Evolutionary conservation across 1,139 yeast genomes (phyloP).

Genomic region (Diutina ranongensis): DNA sequence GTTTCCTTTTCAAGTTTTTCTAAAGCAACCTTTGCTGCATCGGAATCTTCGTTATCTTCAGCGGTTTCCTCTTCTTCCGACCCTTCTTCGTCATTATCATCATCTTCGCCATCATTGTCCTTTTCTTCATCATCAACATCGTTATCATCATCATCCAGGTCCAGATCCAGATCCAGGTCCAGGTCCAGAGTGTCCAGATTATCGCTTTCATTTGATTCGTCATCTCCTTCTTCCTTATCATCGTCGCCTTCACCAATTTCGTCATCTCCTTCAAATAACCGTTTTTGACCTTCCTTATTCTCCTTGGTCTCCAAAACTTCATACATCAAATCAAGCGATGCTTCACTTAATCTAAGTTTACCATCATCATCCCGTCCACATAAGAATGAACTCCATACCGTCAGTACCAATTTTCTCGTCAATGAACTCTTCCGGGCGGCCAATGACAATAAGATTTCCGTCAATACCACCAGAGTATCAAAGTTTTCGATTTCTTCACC

Average conservation of each 20-base stretch:
- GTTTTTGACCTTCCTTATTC: slow-evolving; percentile 70
- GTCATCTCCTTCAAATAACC: slow-evolving; percentile 57
- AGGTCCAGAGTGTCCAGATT: slow-evolving; percentile 15
- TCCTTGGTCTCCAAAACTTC: slow-evolving; percentile 69
- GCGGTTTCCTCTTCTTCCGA: slow-evolving; percentile 12
- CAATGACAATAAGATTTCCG: slow-evolving; percentile 72
- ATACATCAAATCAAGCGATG: slow-evolving; percentile 45
- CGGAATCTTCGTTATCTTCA: neutral
- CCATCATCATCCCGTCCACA: slow-evolving; percentile 23
- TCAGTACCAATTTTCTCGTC: slow-evolving; percentile 57
- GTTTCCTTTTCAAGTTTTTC: slow-evolving; percentile 55
- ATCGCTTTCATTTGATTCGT: slow-evolving; percentile 20
- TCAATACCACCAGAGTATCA: slow-evolving; percentile 42
- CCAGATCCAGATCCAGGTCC: slow-evolving; percentile 16
- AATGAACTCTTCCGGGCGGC: slow-evolving; percentile 62
- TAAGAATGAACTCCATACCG: slow-evolving; percentile 60
- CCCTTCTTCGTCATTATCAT: slow-evolving; percentile 15
- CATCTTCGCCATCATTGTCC: slow-evolving; percentile 20
- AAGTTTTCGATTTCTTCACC: slow-evolving; percentile 15
- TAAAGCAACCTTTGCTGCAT: slow-evolving; percentile 19
- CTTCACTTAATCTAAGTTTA: slow-evolving; percentile 16
- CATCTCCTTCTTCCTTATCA: slow-evolving; percentile 16
- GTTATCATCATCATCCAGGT: slow-evolving; percentile 19
- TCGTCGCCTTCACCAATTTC: slow-evolving; percentile 29
- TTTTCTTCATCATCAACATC: slow-evolving; percentile 21